Percentiles rank a stretch among this genome's conserved stretches.
Conservation (phyloP, 345 rosid genomes). For the Brassica juncea region DNA sequence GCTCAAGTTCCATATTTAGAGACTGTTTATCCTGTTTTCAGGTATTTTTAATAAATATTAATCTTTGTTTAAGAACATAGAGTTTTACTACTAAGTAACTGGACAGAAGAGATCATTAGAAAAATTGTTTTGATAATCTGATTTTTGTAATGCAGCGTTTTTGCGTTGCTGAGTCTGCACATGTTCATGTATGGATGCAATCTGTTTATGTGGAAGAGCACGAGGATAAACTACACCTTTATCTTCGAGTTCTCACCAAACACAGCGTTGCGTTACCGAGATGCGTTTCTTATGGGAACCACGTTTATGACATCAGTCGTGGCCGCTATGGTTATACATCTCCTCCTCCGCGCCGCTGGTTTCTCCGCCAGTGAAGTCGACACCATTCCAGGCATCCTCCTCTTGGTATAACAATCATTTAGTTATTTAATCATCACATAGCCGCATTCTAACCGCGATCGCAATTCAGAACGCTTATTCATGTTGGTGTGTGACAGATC, state of each 20-base stretch:
- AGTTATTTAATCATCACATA: not conserved
- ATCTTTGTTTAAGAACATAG: not conserved
- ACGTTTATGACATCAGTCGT: constrained; percentile 87
- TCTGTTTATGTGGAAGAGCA: constrained; percentile 79
- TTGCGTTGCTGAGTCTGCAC: constrained; percentile 87
- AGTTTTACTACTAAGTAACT: not conserved
- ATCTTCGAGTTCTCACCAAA: constrained; percentile 77
- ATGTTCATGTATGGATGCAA: constrained; percentile 96
- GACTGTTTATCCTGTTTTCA: constrained; percentile 91
- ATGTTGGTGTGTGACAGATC: constrained; percentile 45
- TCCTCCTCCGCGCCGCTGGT: constrained; percentile 64
- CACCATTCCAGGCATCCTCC: constrained; percentile 83
- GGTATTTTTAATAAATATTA: constrained; percentile 44
- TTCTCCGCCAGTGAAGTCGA: constrained; percentile 61
- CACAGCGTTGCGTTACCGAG: constrained; percentile 81
- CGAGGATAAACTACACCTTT: constrained; percentile 84
- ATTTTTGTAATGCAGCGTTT: constrained; percentile 54
- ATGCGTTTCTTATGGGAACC: constrained; percentile 84
- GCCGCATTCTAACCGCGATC: not conserved
- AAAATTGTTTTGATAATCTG: not conserved
- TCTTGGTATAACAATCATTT: constrained; percentile 45
- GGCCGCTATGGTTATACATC: constrained; percentile 82
- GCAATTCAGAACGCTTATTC: constrained; percentile 7
- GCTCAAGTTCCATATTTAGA: constrained; percentile 61
- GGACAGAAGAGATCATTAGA: not conserved